Evolutionary conservation across 345 rosid species (phyloP), one percentile per base, ranked within the genome.

Genomic region (Syzygium aromaticum): DNA sequence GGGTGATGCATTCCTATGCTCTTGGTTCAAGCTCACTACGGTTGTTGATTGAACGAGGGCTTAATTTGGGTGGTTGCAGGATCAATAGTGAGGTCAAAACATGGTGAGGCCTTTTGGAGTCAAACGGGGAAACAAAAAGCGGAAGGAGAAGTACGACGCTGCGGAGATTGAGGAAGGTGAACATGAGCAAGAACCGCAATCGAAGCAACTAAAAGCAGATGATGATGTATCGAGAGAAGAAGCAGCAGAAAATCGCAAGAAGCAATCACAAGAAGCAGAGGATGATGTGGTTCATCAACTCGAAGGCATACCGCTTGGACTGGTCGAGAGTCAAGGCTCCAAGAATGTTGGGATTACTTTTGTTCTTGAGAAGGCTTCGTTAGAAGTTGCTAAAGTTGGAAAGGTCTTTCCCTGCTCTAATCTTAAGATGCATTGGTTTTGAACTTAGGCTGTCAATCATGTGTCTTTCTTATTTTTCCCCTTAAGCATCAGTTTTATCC

Each of bases 321-420:
- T 90, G 0, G 84, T 82, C 49, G 90, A 92, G 19, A 77, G 33
- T 80, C 67, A 25, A 64, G 92, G 88, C 19, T 84, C 83, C 7
- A 90, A 90, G 40, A 90, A 91, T 86, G 86, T 91, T 0, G 95
- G 95, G 1, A 93, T 94, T 40, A 89, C 92, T 49, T 97, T 97
- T 64, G 94, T 97, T 84, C 98, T 96, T 11, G 98, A 96, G 94
- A 96, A 90, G 87, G 98, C 98, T 46, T 92, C 96, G 84, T 92
- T 96, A 85, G 98, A 96, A 92, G 97, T 96, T 77, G 98, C 97
- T n/a, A 96, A 97, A 92, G 96, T 97, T 91, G 99, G 99, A 90
- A 96, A 96, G 97, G 98, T 96, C 25, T 51, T 30, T 54, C 19
- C 85, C 33, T 27, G 25, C 51, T 82, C 57, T 21, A 85, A 28